These are phyloP conservation scores for Hyphodiscus hymeniophilus DNA, from an alignment of 495 filamentous ascomycete species.

Conservation along the genomic window DNA sequence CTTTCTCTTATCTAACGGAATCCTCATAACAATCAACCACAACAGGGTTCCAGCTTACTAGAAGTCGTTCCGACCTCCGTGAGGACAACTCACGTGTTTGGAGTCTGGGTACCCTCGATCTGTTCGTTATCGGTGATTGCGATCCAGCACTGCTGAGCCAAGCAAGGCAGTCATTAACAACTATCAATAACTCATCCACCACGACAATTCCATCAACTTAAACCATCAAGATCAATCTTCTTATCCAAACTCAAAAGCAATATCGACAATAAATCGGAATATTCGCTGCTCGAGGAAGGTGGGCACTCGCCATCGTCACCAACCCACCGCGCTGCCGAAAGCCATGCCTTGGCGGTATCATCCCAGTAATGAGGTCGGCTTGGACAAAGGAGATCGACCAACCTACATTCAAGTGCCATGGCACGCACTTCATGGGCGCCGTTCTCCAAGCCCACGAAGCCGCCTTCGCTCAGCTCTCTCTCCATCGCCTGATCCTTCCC, in stretches of 20 bases:
- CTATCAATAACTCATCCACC: slow-evolving; percentile 14
- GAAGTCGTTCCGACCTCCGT: slow-evolving; percentile 4
- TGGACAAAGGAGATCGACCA: no score
- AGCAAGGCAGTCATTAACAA: slow-evolving; percentile 4
- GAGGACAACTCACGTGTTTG: slow-evolving; percentile 13
- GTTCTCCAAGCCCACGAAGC: no score
- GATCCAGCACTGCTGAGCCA: slow-evolving; percentile 10
- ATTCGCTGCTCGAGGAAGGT: no score
- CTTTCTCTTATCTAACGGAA: background rate
- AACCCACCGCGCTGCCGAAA: no score
- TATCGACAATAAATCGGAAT: no score
- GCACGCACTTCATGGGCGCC: no score
- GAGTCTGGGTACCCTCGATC: slow-evolving; percentile 24
- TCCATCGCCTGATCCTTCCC: no score
- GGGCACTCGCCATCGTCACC: no score
- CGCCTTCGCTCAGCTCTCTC: no score
- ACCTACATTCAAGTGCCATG: no score
- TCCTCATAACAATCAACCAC: slow-evolving; percentile 4
- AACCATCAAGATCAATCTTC: slow-evolving; percentile 1
- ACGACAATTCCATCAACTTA: slow-evolving; percentile 8
- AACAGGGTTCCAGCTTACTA: slow-evolving; percentile 17
- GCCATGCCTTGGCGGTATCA: no score
- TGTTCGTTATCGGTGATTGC: slow-evolving; percentile 13
- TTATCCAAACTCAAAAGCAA: slow-evolving; percentile 8
- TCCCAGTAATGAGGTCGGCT: no score